These are phyloP conservation scores for Aspergillus fischeri DNA, from an alignment of 2,329 filamentous ascomycete species.

Conservation along the genomic window DNA sequence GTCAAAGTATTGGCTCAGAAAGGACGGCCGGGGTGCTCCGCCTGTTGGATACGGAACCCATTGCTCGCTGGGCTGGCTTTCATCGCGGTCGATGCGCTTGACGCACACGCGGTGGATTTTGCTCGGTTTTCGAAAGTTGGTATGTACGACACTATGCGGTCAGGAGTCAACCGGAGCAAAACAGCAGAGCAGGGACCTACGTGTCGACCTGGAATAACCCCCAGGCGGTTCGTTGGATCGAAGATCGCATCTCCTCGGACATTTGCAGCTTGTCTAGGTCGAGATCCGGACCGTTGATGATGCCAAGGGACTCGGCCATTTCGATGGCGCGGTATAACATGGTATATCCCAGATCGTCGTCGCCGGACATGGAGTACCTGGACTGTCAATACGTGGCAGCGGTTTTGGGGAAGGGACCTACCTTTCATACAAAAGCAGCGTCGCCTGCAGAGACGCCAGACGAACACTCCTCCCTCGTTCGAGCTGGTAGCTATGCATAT, in stretches of 20 bases:
- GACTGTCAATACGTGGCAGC: background rate
- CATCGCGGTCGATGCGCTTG: slow-evolving; percentile 8
- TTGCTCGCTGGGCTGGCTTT: background rate
- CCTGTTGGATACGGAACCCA: slow-evolving; percentile 16
- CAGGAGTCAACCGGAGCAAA: background rate
- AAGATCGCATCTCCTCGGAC: slow-evolving; percentile 20
- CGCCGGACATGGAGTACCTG: slow-evolving; percentile 25
- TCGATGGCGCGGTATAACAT: slow-evolving; percentile 26
- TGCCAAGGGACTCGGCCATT: slow-evolving; percentile 20
- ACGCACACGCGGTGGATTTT: slow-evolving; percentile 12
- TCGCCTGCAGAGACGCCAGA: slow-evolving; percentile 21
- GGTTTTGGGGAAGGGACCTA: background rate
- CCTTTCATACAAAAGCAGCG: slow-evolving; percentile 25
- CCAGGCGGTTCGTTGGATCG: slow-evolving; percentile 20
- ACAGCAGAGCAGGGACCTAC: slow-evolving; percentile 8
- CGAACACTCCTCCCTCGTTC: slow-evolving; percentile 11
- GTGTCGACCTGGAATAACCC: slow-evolving; percentile 27
- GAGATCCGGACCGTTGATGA: slow-evolving; percentile 15
- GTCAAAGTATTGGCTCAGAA: slow-evolving; percentile 17
- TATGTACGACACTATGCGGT: slow-evolving; percentile 13
- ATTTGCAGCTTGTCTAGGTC: slow-evolving; percentile 10
- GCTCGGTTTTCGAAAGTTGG: slow-evolving; percentile 17
- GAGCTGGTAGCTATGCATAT: slow-evolving; percentile 10
- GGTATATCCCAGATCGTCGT: slow-evolving; percentile 24
- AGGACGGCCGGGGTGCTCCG: slow-evolving; percentile 4